Evolutionary conservation across 2,329 filamentous ascomycete species (phyloP), one percentile per base, ranked within the genome.

Genomic region (Exophiala oligosperma): DNA sequence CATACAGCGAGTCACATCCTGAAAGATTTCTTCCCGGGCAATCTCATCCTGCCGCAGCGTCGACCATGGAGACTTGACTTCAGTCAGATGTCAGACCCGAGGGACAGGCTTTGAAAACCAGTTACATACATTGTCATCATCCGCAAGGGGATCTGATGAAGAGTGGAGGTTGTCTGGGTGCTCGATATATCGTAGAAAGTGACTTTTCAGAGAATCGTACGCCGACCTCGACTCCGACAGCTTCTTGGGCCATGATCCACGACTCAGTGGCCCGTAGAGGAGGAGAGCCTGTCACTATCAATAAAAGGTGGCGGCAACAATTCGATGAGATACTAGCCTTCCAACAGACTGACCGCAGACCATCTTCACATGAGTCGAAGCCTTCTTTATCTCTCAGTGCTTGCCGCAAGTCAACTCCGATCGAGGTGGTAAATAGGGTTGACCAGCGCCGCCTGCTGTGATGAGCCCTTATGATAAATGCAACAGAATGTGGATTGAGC

Each of bases 1-100:
- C 73, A 97, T 84, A 70, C 87, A 90, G 64, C 94, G 84, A 66
- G 94, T 89, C 17, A 99, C 92, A 76, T 99, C 94, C 75, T 97
- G 94, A 56, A 89, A 84, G 56, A 99, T 97, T 73, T 99, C 94
- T 51, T 87, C 85, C 62, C 93, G 85, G 35, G 95, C 83, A 48
- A 85, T 78, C 76, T 97, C 91, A 73, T 99, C 93, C 67, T 88
- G 84, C 47, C 91, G 88, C 35, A 94, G 79, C n/a, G 87, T 87
- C 71, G 90, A 87, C 92, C 93, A 97, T 23, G 92, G 92, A 56
- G 92, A 96, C 88, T 96, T 79, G 67, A 73, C 69, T 79, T 80
- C 80, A 17, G 76, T 79, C 75, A 79, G 70, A 71, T 41, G 64
- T 60, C 61, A 66, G 62, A 65, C 58, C 65, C 60, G 60, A 65